Conservation (phyloP, 116 monocot species). For the Phalaenopsis hybrid region DNA sequence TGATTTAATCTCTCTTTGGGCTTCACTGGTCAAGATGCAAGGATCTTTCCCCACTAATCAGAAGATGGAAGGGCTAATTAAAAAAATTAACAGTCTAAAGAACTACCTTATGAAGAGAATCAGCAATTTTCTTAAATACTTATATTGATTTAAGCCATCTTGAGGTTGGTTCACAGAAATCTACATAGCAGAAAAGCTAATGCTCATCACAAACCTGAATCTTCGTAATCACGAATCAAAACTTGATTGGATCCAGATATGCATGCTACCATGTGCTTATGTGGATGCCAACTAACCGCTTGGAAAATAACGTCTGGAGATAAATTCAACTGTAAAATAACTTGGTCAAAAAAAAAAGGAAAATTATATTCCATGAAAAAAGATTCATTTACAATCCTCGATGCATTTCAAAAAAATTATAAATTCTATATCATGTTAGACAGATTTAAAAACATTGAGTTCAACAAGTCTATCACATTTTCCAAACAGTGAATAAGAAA, state of each 20-base stretch:
- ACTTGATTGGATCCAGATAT: constrained; percentile 84
- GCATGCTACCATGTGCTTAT: constrained; percentile 83
- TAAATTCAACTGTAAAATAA: constrained; percentile 35
- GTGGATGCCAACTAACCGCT: constrained; percentile 72
- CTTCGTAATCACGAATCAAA: constrained; percentile 68
- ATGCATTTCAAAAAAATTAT: not conserved
- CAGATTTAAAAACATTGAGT: not conserved
- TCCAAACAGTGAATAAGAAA: not conserved
- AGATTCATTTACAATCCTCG: not conserved
- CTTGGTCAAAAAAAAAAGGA: not conserved
- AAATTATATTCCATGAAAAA: constrained; percentile 1
- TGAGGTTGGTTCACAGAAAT: not conserved
- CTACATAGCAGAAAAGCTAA: not conserved
- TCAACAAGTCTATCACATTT: not conserved
- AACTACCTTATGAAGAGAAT: not conserved
- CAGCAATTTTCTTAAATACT: not conserved
- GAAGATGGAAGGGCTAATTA: not conserved
- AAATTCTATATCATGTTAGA: not conserved
- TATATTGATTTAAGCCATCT: not conserved
- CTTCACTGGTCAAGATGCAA: constrained; percentile 62
- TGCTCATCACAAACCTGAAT: constrained; percentile 49
- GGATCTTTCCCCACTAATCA: constrained; percentile 64
- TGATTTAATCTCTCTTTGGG: constrained; percentile 61
- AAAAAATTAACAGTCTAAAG: not conserved
- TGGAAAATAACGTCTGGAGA: constrained; percentile 43